Conservation (phyloP, 2,329 filamentous ascomycete genomes). For the Claviceps pusilla region DNA sequence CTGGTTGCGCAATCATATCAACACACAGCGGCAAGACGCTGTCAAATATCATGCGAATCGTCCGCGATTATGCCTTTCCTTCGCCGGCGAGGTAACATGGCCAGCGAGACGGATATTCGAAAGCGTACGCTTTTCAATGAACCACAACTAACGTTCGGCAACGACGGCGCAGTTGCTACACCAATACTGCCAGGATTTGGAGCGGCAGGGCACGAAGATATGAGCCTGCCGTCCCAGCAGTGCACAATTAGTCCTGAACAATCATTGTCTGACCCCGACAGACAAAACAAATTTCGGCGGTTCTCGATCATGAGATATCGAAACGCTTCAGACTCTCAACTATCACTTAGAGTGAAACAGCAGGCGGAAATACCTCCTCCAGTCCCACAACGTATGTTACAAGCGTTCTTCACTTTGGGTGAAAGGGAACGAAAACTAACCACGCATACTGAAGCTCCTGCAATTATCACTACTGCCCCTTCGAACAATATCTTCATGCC, state of each 20-base stretch:
- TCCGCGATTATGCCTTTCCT: slow-evolving; percentile 41
- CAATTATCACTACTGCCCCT: slow-evolving; percentile 85
- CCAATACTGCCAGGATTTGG: slow-evolving; percentile 5
- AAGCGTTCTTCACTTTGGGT: slow-evolving; percentile 1
- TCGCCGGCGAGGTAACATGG: slow-evolving; percentile 45
- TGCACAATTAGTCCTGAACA: slow-evolving; percentile 8
- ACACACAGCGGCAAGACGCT: slow-evolving; percentile 4
- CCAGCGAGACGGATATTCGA: slow-evolving; percentile 44
- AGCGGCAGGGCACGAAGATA: slow-evolving; percentile 3
- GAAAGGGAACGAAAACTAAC: background rate
- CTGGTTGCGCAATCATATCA: background rate
- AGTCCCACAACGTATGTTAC: slow-evolving; percentile 40
- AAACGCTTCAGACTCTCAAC: slow-evolving; percentile 83
- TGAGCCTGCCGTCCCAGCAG: slow-evolving; percentile 9
- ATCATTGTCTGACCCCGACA: slow-evolving; percentile 20
- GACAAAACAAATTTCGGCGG: slow-evolving; percentile 36
- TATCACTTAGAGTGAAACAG: slow-evolving; percentile 61
- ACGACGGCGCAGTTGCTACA: slow-evolving; percentile 8
- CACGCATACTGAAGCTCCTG: slow-evolving; percentile 32
- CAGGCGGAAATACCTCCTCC: slow-evolving; percentile 44
- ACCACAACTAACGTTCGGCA: slow-evolving; percentile 15
- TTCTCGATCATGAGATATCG: slow-evolving; percentile 68
- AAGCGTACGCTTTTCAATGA: slow-evolving; percentile 29
- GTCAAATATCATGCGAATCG: slow-evolving; percentile 23
- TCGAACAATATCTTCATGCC: slow-evolving; percentile 46